Conservation (phyloP, 148 eudicot species). For the Amaranthus palmeri region DNA sequence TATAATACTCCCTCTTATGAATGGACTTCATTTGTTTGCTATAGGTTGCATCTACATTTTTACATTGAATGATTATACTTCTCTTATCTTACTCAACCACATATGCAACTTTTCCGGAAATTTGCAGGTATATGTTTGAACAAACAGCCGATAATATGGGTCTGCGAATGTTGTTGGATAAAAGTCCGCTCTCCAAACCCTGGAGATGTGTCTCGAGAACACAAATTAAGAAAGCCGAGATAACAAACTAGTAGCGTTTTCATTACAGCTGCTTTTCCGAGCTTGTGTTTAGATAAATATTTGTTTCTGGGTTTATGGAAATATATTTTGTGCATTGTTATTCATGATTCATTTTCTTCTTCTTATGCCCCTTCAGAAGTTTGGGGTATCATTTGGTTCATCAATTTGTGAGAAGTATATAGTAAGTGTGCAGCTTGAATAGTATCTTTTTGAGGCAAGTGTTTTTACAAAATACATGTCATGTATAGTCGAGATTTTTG, state of each 20-base stretch:
- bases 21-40: background rate
- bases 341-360: conserved; percentile 24
- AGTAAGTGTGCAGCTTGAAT: conserved; percentile 27
- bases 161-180: conserved; percentile 68
- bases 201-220: conserved; percentile 62
- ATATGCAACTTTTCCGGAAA: background rate
- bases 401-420: conserved; percentile 20
- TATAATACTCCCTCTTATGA: too few relatives aligned
- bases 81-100: background rate
- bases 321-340: conserved; percentile 26
- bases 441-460: conserved; percentile 23
- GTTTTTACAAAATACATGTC: conserved; percentile 11
- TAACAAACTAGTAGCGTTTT: conserved; percentile 11
- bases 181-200: conserved; percentile 49
- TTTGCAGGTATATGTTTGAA: conserved; percentile 60
- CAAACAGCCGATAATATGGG: conserved; percentile 55
- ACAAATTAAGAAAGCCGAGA: conserved; percentile 31
- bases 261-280: conserved; percentile 20
- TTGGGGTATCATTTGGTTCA: conserved; percentile 21
- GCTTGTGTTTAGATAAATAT: conserved; percentile 17
- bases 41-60: background rate
- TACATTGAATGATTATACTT: background rate
- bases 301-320: conserved; percentile 21
- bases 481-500: conserved; percentile 35
- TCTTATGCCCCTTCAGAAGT: conserved; percentile 4